phyloP scores from a whole-genome alignment of 768 basidiomycete genomes.

The Lactarius deliciosus region DNA sequence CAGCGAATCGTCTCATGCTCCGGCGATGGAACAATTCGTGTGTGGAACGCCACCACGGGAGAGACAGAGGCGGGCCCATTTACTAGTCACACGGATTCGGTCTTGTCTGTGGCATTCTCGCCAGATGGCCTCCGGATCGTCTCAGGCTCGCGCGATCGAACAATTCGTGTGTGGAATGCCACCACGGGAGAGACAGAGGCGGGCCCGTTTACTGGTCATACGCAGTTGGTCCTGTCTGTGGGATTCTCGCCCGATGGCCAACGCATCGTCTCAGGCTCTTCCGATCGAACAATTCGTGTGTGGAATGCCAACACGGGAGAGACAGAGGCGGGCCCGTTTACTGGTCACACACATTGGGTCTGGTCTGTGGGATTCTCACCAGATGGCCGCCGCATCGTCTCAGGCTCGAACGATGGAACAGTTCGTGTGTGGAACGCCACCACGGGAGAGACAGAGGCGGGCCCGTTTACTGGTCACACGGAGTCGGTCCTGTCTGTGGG shows the following conservation, averaged over 20 bases:
- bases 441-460: too few relatives aligned
- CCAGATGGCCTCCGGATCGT: constrained; percentile 30
- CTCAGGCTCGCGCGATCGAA: not conserved
- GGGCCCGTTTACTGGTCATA: not conserved
- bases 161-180: constrained; percentile 9
- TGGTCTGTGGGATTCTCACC: too few relatives aligned
- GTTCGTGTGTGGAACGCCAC: too few relatives aligned
- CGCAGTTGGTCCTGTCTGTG: not conserved
- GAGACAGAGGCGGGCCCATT: not conserved
- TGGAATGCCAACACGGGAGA: constrained; percentile 3
- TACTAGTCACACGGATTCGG: constrained; percentile 2
- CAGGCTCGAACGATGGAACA: too few relatives aligned
- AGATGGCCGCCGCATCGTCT: too few relatives aligned
- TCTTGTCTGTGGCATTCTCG: not conserved
- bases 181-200: not conserved
- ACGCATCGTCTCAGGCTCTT: constrained; percentile 6
- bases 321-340: too few relatives aligned
- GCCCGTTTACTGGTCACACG: too few relatives aligned
- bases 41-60: not conserved
- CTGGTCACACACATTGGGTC: too few relatives aligned
- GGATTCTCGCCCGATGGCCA: constrained; percentile 12
- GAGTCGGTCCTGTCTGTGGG: too few relatives aligned
- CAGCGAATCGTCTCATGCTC: too few relatives aligned
- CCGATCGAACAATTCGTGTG: constrained; percentile 6
- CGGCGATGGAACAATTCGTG: too few relatives aligned